Evolutionary conservation across 1,284 basidiomycete genomes (phyloP).

Genomic region (Melampsora larici-populina): DNA sequence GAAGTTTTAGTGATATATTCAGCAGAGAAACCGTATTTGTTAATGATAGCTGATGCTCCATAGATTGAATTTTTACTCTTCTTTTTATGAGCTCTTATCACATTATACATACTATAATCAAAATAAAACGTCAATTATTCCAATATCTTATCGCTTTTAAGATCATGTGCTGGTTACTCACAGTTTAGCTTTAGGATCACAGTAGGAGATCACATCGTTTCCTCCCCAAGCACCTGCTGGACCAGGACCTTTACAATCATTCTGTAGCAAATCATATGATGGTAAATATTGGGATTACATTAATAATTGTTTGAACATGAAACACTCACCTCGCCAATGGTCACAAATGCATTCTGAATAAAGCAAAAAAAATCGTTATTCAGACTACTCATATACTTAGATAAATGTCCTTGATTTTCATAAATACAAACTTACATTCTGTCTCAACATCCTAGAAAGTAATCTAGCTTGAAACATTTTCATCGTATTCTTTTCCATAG

Average conservation of each 20-base stretch:
- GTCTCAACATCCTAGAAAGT: constrained; percentile 26
- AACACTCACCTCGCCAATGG: background rate
- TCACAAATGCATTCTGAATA: constrained; percentile 32
- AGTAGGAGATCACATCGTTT: constrained; percentile 26
- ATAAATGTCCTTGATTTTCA: background rate
- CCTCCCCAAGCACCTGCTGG: constrained; percentile 21
- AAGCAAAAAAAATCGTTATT: background rate
- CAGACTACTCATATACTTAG: background rate
- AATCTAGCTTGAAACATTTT: constrained; percentile 22
- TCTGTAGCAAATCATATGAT: background rate
- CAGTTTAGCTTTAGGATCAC: constrained; percentile 27
- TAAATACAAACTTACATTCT: background rate
- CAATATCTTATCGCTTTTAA: background rate
- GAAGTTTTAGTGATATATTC: constrained; percentile 32
- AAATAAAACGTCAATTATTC: background rate
- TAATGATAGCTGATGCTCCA: constrained; percentile 5
- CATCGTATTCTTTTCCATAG: constrained; percentile 23
- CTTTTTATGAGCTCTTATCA: constrained; percentile 28
- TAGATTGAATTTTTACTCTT: constrained; percentile 26
- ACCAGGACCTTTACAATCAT: constrained; percentile 16
- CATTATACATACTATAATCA: constrained; percentile 27
- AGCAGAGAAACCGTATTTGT: constrained; percentile 21
- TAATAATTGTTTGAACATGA: no score
- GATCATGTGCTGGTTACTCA: background rate
- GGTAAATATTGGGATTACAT: no score